Conservation (phyloP, 2,329 filamentous ascomycete genomes). For the Microsporum ferrugineum region DNA sequence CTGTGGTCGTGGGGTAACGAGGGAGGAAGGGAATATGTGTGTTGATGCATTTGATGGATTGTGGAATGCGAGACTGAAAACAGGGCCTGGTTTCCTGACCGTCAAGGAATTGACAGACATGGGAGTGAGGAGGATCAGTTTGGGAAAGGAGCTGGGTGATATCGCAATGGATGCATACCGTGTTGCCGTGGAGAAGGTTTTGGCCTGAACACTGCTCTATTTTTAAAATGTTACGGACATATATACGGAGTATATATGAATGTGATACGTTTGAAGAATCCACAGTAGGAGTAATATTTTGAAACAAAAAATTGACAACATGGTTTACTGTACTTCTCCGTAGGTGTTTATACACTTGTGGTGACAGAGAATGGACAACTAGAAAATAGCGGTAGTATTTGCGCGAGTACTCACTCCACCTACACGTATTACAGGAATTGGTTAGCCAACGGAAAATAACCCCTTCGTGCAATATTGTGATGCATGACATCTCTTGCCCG, state of each 20-base stretch:
- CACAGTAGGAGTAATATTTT: too few relatives aligned
- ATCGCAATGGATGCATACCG: slow-evolving; percentile 12
- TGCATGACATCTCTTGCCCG: background rate
- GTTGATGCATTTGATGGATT: slow-evolving; percentile 37
- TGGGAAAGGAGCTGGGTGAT: slow-evolving; percentile 10
- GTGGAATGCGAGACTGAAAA: slow-evolving; percentile 19
- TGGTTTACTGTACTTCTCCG: background rate
- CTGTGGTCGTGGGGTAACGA: slow-evolving; percentile 28
- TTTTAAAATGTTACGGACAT: background rate
- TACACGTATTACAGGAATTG: background rate
- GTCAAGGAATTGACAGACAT: slow-evolving; percentile 9
- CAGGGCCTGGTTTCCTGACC: slow-evolving; percentile 8
- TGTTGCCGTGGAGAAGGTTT: background rate
- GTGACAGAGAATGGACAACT: background rate
- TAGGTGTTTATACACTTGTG: background rate
- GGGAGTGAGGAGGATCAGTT: slow-evolving; percentile 9
- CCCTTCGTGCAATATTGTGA: background rate
- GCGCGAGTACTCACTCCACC: slow-evolving; percentile 21
- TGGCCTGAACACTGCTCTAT: background rate
- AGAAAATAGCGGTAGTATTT: slow-evolving; percentile 24
- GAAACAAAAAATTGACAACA: too few relatives aligned
- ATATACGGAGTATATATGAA: background rate
- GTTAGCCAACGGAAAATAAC: slow-evolving; percentile 5
- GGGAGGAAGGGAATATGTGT: slow-evolving; percentile 35
- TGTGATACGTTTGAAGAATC: too few relatives aligned